Evolutionary conservation across 345 rosid genomes (phyloP).

Genomic region (Aurinia saxatilis): DNA sequence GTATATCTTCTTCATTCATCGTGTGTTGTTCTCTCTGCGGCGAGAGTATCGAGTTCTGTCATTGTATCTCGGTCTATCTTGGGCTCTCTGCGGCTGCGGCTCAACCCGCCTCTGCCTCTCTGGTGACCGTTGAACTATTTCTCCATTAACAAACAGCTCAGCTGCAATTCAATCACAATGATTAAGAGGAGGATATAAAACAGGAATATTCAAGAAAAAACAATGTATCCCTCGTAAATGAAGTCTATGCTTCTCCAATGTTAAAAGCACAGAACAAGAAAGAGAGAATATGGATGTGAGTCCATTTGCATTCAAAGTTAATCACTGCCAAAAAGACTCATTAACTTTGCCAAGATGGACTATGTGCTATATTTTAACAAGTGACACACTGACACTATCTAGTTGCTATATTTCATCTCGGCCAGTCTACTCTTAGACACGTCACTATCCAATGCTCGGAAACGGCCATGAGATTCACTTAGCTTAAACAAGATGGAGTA

Average conservation of each 20-base stretch:
- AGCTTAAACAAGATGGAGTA: neutral
- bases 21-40: conserved; percentile 63
- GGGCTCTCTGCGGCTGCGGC: conserved; percentile 90
- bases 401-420: neutral
- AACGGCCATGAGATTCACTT: neutral
- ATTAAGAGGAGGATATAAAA: neutral
- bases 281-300: conserved; percentile 14
- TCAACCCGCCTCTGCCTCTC: conserved; percentile 93
- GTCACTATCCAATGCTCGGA: neutral
- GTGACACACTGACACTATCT: neutral
- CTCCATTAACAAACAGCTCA: conserved; percentile 88
- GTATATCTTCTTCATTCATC: conserved; percentile 31
- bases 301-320: conserved; percentile 34
- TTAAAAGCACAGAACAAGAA: neutral
- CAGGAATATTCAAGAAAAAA: neutral
- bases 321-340: neutral
- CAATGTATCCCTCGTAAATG: neutral
- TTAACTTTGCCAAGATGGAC: conserved; percentile 4
- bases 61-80: conserved; percentile 96
- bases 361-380: neutral
- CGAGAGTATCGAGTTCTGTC: conserved; percentile 87
- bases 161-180: conserved; percentile 44
- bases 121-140: conserved; percentile 87
- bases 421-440: neutral
- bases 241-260: conserved; percentile 1